Conservation (phyloP, 1,284 basidiomycete species). For the Fistulinella cinereoalba region DNA sequence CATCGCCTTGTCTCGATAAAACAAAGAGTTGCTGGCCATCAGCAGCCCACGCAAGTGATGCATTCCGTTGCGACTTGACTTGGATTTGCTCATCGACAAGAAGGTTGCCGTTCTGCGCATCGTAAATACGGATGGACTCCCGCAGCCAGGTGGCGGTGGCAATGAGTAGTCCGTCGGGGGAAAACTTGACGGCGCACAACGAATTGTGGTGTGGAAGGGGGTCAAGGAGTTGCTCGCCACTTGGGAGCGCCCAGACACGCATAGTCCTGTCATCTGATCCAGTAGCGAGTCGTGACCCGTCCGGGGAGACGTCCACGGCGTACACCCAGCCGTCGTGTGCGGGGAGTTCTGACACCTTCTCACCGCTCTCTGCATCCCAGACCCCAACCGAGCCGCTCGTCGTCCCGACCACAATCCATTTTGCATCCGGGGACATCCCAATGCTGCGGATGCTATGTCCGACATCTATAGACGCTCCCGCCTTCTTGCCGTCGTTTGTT, state of each 20-base stretch:
- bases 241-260: background rate
- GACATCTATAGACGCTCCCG: too few relatives aligned
- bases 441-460: too few relatives aligned
- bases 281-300: background rate
- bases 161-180: background rate
- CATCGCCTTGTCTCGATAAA: background rate
- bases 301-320: conserved; percentile 1
- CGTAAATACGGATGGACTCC: background rate
- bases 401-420: too few relatives aligned
- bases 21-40: background rate
- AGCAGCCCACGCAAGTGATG: background rate
- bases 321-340: background rate
- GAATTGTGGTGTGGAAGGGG: background rate
- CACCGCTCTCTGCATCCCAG: too few relatives aligned
- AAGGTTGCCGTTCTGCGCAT: background rate
- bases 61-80: background rate
- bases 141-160: background rate
- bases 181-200: background rate
- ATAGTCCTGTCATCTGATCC: background rate
- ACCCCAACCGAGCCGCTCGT: too few relatives aligned
- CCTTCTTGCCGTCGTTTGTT: too few relatives aligned
- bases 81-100: background rate
- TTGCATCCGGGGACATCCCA: too few relatives aligned
- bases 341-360: too few relatives aligned
- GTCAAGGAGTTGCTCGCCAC: background rate